These are phyloP conservation scores for Endoconidiophora polonica DNA, from an alignment of 2,329 filamentous ascomycete species.

Conservation along the genomic window DNA sequence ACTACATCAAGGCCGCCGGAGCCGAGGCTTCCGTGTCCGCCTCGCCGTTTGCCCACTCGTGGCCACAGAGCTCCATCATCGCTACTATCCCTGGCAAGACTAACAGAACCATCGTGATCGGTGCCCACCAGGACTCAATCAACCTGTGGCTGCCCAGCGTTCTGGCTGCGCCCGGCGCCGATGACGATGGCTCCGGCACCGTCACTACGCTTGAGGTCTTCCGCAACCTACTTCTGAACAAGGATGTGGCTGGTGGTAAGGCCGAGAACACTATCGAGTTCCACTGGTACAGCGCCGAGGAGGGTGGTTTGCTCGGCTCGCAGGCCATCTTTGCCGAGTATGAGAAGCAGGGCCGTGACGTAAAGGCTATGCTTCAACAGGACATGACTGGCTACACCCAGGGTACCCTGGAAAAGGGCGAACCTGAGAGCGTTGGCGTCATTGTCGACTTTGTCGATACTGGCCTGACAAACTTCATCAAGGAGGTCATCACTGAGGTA, in stretches of 20 bases:
- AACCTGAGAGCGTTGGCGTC: constrained; percentile 74
- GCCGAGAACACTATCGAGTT: constrained; percentile 83
- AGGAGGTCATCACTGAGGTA: constrained; percentile 60
- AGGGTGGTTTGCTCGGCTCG: constrained; percentile 71
- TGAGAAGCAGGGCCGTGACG: constrained; percentile 50
- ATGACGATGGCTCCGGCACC: constrained; percentile 84
- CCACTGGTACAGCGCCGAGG: constrained; percentile 89
- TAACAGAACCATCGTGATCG: constrained; percentile 71
- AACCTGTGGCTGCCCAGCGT: constrained; percentile 79
- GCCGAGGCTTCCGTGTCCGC: constrained; percentile 52
- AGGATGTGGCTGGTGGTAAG: constrained; percentile 52
- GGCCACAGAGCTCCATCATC: constrained; percentile 84
- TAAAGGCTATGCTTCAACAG: constrained; percentile 96
- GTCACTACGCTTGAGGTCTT: constrained; percentile 91
- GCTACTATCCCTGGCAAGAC: constrained; percentile 76
- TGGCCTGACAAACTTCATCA: constrained; percentile 75
- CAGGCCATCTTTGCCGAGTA: constrained; percentile 81
- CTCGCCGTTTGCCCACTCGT: constrained; percentile 61
- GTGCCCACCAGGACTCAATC: constrained; percentile 88
- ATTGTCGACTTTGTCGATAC: constrained; percentile 84
- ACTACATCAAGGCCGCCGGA: constrained; percentile 53
- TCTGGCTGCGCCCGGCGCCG: constrained; percentile 76
- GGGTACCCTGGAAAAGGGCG: constrained; percentile 64
- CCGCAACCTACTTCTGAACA: constrained; percentile 58
- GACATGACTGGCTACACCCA: constrained; percentile 91